Base-by-base conservation (phyloP, 164 flowering plant genomes). In the Aristolochia fimbriata region DNA sequence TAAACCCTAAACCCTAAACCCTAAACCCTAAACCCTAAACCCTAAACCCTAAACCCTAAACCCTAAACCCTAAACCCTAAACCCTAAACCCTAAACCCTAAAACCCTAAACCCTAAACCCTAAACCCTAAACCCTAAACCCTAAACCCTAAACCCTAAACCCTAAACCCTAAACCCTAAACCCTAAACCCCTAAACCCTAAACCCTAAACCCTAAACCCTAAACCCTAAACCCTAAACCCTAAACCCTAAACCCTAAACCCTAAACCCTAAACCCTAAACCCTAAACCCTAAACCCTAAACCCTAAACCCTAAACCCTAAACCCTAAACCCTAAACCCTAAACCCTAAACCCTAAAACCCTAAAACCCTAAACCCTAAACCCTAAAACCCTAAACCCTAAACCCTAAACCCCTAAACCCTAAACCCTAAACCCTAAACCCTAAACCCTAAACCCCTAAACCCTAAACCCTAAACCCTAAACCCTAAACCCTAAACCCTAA, bases 321-420 rank as follows among this genome's bases (percentile, higher is more conserved):
- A 57, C 68, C 57, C 37, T 48, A 65, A 65, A 57, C 63, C 63
- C 59, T 59, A 65, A 65, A 65, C 63, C 69, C 68, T 59, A 59
- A 65, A 65, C 69, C 63, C 63, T 65, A 65, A 65, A 65, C 69
- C 63, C 63, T 65, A 65, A 65, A 65, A 63, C 69, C 63, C 54
- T 59, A 65, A 65, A 48, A 59, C 58, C 53, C 62, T 62, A n/a
- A 31, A 65, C 50, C 43, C 69, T 62, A 30, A 30, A 65, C 61
- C 27, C 68, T 60, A 30, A 30, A 65, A 51, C 45, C 69, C 63
- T 19, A 22, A 65, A 59, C 41, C 63, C 53, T 41, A 51, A 65
- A 58, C 62, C 68, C 68, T 59, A 59, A 65, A 65, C 62, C 68
- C 68, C n/a, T 59, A 59, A 65, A 59, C 58, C 63, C 58, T 52